Base-by-base conservation (phyloP, 345 rosid species). In the Salix koriyanagi region DNA sequence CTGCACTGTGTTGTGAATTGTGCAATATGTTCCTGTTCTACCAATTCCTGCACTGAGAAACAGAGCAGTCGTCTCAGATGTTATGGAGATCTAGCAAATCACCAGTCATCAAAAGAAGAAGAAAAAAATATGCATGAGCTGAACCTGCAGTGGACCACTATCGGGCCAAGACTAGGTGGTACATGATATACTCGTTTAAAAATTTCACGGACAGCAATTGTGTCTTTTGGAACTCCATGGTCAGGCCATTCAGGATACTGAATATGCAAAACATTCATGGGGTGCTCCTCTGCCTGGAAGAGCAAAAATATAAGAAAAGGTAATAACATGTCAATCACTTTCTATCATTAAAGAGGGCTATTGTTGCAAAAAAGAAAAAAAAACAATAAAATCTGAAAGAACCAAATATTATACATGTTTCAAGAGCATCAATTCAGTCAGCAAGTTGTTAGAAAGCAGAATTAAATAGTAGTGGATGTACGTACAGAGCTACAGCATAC, bases 231-330 rank as follows among this genome's bases (percentile, higher is more conserved):
- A 86, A 93, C 98, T 84, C 99, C 99, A 79, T 93, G 96, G 80
- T 96, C 99, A 79, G 98, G 99, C 99, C 99, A 93, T 41, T 96
- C 97, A 21, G 94, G 90, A 86, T 91, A 96, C 76, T 89, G 92
- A 81, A 96, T 85, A 73, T 92, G 99, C 85, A 96, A 75, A 79
- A 90, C 94, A 21, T 93, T 88, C 79, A 84, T 19, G 0, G 94
- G 87, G 25, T 81, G 87, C 74, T 89, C 90, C 82, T 88, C 92
- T 16, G 91, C 77, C 99, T 92, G 83, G 82, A 76, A 79, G 18
- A 62, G 74, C 42, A 73, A 72, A 67, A 78, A 71, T 13, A 65
- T 13, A 54, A 34, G 73, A 48, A 25, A 23, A 61, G 3, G 15
- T 18, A 67, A 37, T 69, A 69, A 58, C 60, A 30, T 58, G 54